Conservation (phyloP, 306 rosid species). For the Rosa persica region DNA sequence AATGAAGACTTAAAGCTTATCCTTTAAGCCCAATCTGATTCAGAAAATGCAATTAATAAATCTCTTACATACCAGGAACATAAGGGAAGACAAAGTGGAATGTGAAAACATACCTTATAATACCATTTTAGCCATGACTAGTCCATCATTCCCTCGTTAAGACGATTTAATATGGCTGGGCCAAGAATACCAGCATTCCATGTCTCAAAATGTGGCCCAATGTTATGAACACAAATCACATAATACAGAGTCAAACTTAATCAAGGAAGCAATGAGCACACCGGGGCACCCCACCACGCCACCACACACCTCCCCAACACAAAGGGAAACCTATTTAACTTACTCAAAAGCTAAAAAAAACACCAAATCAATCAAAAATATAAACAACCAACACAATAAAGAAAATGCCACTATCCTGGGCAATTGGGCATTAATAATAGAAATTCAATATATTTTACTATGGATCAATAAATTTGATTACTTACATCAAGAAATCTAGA, state of each 20-base stretch:
- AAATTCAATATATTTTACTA: too few species aligned
- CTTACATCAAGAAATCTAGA: too few species aligned
- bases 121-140: conserved; percentile 98
- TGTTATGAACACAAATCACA: conserved; percentile 57
- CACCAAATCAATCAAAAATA: too few species aligned
- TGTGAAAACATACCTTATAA: conserved; percentile 64
- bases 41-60: conserved; percentile 30
- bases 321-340: too few species aligned
- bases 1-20: conserved; percentile 89
- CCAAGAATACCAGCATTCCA: conserved; percentile 98
- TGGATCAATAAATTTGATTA: too few species aligned
- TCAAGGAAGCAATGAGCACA: too few species aligned
- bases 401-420: too few species aligned
- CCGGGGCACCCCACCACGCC: too few species aligned
- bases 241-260: conserved; percentile 10
- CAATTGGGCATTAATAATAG: too few species aligned
- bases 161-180: conserved; percentile 74
- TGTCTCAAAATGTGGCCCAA: conserved; percentile 94
- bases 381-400: too few species aligned
- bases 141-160: conserved; percentile 86
- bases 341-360: too few species aligned
- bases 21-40: conserved; percentile 87
- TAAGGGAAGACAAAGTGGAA: conserved; percentile 5
- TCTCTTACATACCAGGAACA: conserved; percentile 29
- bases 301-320: too few species aligned